Conservation (phyloP, 768 basidiomycete species). For the Suillus tomentosus region DNA sequence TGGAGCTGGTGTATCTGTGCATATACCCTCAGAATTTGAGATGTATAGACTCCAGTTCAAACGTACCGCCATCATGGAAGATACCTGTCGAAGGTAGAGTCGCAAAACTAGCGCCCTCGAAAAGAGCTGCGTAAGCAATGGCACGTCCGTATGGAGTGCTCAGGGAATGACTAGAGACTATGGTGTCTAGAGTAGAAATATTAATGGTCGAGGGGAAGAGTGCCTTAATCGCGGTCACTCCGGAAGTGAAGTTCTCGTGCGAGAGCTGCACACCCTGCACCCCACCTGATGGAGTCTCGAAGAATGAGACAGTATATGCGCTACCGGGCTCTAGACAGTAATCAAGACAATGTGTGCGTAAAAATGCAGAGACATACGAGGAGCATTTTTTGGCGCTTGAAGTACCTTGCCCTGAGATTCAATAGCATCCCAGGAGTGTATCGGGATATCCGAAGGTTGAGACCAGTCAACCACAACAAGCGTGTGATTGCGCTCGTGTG, state of each 20-base stretch:
- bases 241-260: slow-evolving; percentile 86
- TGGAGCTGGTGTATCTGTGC: slow-evolving; percentile 14
- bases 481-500: slow-evolving; percentile 51
- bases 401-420: slow-evolving; percentile 62
- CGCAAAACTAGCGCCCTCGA: slow-evolving; percentile 73
- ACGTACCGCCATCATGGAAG: slow-evolving; percentile 43
- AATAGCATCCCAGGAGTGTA: slow-evolving; percentile 64
- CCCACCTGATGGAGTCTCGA: slow-evolving; percentile 49
- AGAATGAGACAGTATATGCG: slow-evolving; percentile 71
- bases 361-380: slow-evolving; percentile 46
- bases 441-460: background rate
- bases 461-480: slow-evolving; percentile 75
- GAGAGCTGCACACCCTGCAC: slow-evolving; percentile 69
- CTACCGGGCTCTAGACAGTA: slow-evolving; percentile 42
- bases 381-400: slow-evolving; percentile 44
- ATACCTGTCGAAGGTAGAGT: slow-evolving; percentile 60
- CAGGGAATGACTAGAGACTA: slow-evolving; percentile 74
- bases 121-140: slow-evolving; percentile 77
- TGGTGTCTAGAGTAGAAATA: slow-evolving; percentile 70
- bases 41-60: slow-evolving; percentile 12
- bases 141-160: slow-evolving; percentile 79
- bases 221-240: slow-evolving; percentile 76
- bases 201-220: slow-evolving; percentile 74
- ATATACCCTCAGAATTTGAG: slow-evolving; percentile 2
- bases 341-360: background rate